Evolutionary conservation across 2,329 filamentous ascomycete species (phyloP).

Genomic region (Fusarium sacchari): DNA sequence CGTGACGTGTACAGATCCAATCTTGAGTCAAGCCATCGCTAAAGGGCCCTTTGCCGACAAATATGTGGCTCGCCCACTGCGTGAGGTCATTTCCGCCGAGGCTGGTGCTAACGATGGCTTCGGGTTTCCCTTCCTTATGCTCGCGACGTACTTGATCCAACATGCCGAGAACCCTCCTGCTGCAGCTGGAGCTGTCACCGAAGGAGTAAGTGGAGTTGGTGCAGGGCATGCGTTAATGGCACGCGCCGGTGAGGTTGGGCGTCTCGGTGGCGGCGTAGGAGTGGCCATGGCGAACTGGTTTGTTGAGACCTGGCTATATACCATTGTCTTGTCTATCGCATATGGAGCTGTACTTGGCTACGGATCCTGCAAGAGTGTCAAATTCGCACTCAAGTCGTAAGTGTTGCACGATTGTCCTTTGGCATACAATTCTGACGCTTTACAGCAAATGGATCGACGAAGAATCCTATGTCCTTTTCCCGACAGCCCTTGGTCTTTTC

Average conservation of each 20-base stretch:
- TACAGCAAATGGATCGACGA: constrained; percentile 64
- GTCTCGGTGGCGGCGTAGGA: constrained; percentile 61
- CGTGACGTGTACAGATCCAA: constrained; percentile 64
- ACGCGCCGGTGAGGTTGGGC: constrained; percentile 50
- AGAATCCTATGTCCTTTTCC: constrained; percentile 64
- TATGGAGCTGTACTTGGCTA: constrained; percentile 64
- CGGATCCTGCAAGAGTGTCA: constrained; percentile 46
- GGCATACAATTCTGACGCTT: constrained; percentile 53
- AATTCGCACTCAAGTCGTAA: constrained; percentile 40
- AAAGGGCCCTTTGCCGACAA: constrained; percentile 61
- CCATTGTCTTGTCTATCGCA: constrained; percentile 61
- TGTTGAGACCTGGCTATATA: constrained; percentile 68
- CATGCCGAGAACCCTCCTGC: constrained; percentile 42
- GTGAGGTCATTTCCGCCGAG: constrained; percentile 71
- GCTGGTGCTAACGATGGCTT: constrained; percentile 71
- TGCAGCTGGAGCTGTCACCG: neutral
- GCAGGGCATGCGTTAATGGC: neutral
- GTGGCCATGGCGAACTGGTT: constrained; percentile 67
- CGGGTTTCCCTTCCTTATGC: constrained; percentile 68
- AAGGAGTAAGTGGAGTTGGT: neutral
- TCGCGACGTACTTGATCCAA: constrained; percentile 6
- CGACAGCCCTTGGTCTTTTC: constrained; percentile 64
- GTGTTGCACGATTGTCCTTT: neutral
- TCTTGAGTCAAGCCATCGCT: constrained; percentile 39
- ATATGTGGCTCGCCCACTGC: constrained; percentile 65